Evolutionary conservation across 305 asterid genomes (phyloP).

Genomic region (Fraxinus velutina): DNA sequence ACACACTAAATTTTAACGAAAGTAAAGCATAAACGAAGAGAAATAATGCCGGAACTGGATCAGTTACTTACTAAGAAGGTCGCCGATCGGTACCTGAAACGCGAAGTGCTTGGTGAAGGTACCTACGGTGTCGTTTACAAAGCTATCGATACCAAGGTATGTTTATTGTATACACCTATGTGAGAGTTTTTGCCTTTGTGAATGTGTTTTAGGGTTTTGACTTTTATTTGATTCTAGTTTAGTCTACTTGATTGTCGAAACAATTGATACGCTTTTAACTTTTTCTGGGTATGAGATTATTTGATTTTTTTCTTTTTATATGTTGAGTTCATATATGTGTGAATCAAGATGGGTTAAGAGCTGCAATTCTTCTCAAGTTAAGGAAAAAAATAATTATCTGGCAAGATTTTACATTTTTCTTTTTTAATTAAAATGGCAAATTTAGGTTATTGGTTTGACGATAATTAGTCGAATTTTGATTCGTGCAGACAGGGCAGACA

Average conservation of each 20-base stretch:
- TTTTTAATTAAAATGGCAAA: background rate
- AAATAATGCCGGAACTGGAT: slow-evolving; percentile 49
- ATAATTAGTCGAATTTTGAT: background rate
- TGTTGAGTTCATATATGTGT: background rate
- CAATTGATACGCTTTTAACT: background rate
- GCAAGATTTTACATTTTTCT: background rate
- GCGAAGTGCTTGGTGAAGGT: slow-evolving; percentile 82
- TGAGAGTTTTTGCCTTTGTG: slow-evolving; percentile 5
- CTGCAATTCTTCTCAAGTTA: background rate
- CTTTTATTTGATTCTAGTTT: background rate
- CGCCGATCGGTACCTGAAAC: slow-evolving; percentile 82
- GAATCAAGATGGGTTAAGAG: background rate
- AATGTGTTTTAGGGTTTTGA: background rate
- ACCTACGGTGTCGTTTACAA: slow-evolving; percentile 85
- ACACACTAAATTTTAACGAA: background rate
- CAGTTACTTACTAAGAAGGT: slow-evolving; percentile 56
- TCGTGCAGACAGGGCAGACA: slow-evolving; percentile 72
- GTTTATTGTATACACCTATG: background rate
- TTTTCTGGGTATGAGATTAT: background rate
- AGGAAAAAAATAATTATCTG: background rate
- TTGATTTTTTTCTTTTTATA: background rate
- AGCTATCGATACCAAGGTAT: slow-evolving; percentile 81
- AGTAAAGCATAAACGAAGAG: background rate
- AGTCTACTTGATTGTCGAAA: background rate
- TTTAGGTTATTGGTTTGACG: background rate